phyloP scores from a whole-genome alignment of 768 basidiomycete genomes.

The Tulasnella calospora region DNA sequence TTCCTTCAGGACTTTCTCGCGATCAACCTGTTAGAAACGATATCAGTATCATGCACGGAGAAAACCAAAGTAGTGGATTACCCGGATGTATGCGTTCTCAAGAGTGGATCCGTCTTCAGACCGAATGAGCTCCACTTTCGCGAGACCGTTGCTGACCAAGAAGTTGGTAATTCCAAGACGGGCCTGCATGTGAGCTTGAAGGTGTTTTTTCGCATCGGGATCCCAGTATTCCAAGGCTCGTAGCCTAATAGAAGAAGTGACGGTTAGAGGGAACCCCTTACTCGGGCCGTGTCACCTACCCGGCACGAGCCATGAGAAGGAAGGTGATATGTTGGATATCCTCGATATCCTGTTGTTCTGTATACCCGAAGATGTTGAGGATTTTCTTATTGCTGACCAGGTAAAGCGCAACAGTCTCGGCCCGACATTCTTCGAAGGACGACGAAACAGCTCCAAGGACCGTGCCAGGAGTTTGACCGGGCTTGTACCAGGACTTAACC shows the following conservation, averaged over 20 bases:
- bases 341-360: conserved; percentile 59
- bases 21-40: conserved; percentile 54
- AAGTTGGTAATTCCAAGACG: conserved; percentile 79
- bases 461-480: conserved; percentile 76
- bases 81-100: conserved; percentile 64
- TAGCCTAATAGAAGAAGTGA: conserved; percentile 34
- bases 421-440: conserved; percentile 90
- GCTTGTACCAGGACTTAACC: conserved; percentile 79
- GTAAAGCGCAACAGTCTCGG: conserved; percentile 79
- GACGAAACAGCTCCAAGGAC: conserved; percentile 84
- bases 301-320: conserved; percentile 81
- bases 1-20: conserved; percentile 56
- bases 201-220: conserved; percentile 72
- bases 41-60: background rate
- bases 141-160: conserved; percentile 64
- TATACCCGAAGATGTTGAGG: conserved; percentile 79
- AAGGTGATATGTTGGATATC: conserved; percentile 78
- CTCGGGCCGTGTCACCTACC: conserved; percentile 23
- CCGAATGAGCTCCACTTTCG: conserved; percentile 62
- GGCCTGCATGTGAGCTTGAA: conserved; percentile 88
- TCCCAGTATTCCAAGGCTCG: conserved; percentile 80
- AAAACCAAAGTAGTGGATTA: conserved; percentile 36
- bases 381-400: conserved; percentile 71
- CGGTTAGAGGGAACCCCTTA: conserved; percentile 31
- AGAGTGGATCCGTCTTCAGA: conserved; percentile 49